phyloP scores from a whole-genome alignment of 208 protist genomes.

The Leptomonas pyrrhocoris region DNA sequence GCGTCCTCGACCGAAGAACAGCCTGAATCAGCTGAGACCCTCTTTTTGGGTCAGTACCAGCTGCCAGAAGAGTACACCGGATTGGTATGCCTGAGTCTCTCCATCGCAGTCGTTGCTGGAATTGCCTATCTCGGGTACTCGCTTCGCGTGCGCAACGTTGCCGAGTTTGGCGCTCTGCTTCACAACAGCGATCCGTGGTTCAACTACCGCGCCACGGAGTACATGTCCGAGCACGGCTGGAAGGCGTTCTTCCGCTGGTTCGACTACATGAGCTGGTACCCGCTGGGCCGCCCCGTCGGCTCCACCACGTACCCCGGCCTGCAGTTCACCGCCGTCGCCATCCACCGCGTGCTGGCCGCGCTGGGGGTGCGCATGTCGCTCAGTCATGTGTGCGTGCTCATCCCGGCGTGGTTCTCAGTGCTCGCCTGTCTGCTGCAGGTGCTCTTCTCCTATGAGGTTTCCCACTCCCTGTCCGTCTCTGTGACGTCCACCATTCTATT shows the following conservation, averaged over 20 bases:
- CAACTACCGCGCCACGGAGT: slow-evolving; percentile 93
- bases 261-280: slow-evolving; percentile 98
- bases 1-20: too few species aligned
- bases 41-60: not conserved
- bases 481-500: slow-evolving; percentile 83
- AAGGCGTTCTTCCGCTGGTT: slow-evolving; percentile 99
- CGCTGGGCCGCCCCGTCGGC: slow-evolving; percentile 97
- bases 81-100: too few species aligned
- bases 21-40: not conserved
- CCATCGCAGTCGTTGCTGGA: too few species aligned
- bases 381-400: slow-evolving; percentile 96
- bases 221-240: slow-evolving; percentile 92
- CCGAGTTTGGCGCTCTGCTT: slow-evolving; percentile 2
- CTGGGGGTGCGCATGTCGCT: slow-evolving; percentile 85
- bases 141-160: too few species aligned
- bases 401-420: slow-evolving; percentile 93
- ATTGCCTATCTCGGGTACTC: too few species aligned
- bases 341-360: slow-evolving; percentile 92
- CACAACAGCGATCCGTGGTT: slow-evolving; percentile 95
- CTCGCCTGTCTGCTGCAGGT: slow-evolving; percentile 70
- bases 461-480: too few species aligned
- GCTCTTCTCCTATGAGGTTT: slow-evolving; percentile 63
- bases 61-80: not conserved
- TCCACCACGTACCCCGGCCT: slow-evolving; percentile 98
- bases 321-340: slow-evolving; percentile 94